Evolutionary conservation across 192 early-diverging fungal species (phyloP).

Genomic region (Mortierella claussenii): DNA sequence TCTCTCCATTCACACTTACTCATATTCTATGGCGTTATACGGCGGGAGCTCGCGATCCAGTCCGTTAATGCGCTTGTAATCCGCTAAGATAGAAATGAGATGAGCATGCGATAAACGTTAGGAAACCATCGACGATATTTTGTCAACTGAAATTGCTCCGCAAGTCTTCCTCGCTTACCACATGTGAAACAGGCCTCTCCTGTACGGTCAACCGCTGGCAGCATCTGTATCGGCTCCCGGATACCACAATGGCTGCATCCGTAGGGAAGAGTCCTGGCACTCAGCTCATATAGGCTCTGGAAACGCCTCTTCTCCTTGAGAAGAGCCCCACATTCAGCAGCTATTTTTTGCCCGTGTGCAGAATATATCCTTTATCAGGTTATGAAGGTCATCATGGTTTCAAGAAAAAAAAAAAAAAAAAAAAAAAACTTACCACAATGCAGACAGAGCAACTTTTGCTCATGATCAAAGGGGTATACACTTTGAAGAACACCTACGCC

Average conservation of each 20-base stretch:
- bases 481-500: constrained; percentile 14
- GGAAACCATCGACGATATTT: too few species aligned
- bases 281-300: constrained; percentile 31
- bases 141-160: too few species aligned
- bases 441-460: constrained; percentile 22
- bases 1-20: neutral
- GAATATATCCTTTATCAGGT: too few species aligned
- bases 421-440: constrained; percentile 15
- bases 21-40: neutral
- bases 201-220: constrained; percentile 4
- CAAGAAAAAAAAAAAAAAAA: neutral
- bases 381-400: neutral
- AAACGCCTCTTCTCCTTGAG: constrained; percentile 40
- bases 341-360: too few species aligned
- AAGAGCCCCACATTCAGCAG: constrained; percentile 5
- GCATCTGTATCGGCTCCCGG: constrained; percentile 12
- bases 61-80: constrained; percentile 7
- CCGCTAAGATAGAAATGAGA: too few species aligned
- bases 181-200: constrained; percentile 15
- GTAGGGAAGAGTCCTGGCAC: constrained; percentile 1
- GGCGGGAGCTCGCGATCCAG: constrained; percentile 2
- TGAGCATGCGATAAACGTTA: too few species aligned
- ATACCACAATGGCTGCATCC: constrained; percentile 32
- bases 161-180: too few species aligned
- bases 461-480: constrained; percentile 20